Conservation (phyloP, 2,329 filamentous ascomycete species). For the Trichoderma koningii region DNA sequence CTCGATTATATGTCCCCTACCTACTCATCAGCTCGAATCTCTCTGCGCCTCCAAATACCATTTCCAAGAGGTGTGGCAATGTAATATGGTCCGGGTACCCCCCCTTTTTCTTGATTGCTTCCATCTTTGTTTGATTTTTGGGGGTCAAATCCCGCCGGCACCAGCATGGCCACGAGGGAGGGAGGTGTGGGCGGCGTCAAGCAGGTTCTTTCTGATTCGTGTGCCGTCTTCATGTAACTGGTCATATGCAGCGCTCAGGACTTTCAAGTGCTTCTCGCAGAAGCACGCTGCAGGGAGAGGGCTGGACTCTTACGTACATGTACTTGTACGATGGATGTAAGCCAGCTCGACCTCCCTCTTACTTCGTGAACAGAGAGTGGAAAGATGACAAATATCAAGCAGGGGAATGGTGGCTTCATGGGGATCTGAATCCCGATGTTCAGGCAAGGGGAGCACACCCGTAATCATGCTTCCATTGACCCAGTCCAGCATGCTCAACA, state of each 20-base stretch:
- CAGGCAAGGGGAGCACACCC: background rate
- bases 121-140: too few relatives aligned
- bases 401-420: background rate
- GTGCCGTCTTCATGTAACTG: background rate
- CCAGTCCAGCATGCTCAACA: background rate
- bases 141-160: conserved; percentile 8
- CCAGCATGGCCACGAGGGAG: conserved; percentile 8
- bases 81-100: background rate
- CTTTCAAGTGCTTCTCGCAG: background rate
- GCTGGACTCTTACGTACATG: background rate
- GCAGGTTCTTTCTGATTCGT: background rate
- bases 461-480: background rate
- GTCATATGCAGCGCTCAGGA: conserved; percentile 18
- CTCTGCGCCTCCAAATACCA: background rate
- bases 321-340: too few relatives aligned
- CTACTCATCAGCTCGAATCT: conserved; percentile 2
- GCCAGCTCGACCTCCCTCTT: background rate
- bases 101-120: conserved; percentile 1
- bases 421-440: background rate
- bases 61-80: background rate
- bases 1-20: background rate
- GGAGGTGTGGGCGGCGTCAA: conserved; percentile 2
- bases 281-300: background rate
- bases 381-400: background rate
- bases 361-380: background rate